Base-by-base conservation (phyloP, 805 yeast genomes). In the Schwanniomyces pseudopolymorphus region DNA sequence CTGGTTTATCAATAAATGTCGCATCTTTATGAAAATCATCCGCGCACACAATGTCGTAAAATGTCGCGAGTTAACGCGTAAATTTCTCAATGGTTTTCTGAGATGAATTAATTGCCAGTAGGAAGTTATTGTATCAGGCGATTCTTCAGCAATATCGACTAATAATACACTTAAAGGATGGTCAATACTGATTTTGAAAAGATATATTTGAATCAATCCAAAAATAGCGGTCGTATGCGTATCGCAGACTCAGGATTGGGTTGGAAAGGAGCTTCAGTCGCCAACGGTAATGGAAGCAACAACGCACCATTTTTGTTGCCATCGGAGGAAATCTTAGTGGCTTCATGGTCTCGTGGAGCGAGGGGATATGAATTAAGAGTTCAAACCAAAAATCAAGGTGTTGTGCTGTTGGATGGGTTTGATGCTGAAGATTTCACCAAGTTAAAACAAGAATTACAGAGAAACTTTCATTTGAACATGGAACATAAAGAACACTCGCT, bases 191-290 rank as follows among this genome's bases (percentile, higher is more conserved):
- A 92, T 67, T 94, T 88, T 65, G 98, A 94, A 61, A 84, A 85
- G 64, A 89, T 94, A 53, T 91, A 89, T 64, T 74, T 89, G 64
- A 91, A 94, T 67, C 96, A 87, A 66, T 87, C 96, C 45, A 83
- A 83, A 56, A 74, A 78, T 33, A 79, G 81, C 40, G 99, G 99
- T 20, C 84, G 95, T 57, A 85, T 92, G 78, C 89, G 99, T 69
- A 81, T 94, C 52, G 96, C 97, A 11, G 94, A 87, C 52, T 84
- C 95, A n/a, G 99, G 99, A 42, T 77, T 94, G 24, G 99, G 99
- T 40, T 94, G 99, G 99, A 92, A 92, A 62, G 39, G 39, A 19
- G 22, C 39, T 11, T 19, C 39, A 36, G 84, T 84, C 0, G 70
- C 83, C 2, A 63, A 79, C 14, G 69, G 77, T 5, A 78, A 77